Conservation (phyloP, 495 filamentous ascomycete species). For the Symbiotaphrina buchneri region DNA sequence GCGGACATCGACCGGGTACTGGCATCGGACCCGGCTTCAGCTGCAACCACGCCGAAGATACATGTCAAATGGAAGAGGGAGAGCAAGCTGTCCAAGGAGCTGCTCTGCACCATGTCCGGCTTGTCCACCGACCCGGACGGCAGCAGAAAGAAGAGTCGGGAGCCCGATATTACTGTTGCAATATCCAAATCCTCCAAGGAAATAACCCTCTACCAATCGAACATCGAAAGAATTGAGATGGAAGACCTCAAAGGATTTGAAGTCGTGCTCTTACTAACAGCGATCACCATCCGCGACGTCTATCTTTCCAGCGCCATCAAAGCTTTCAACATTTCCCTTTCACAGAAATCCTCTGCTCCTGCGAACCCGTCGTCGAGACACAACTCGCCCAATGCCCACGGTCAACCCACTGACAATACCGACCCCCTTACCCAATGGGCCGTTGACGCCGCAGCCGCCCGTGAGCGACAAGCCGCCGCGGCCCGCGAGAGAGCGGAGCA, state of each 20-base stretch:
- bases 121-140: slow-evolving; percentile 39
- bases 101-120: slow-evolving; percentile 62
- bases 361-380: neutral
- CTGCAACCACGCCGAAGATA: slow-evolving; percentile 53
- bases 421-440: slow-evolving; percentile 31
- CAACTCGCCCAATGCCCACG: neutral
- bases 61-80: slow-evolving; percentile 86
- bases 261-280: slow-evolving; percentile 60
- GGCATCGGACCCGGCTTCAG: slow-evolving; percentile 39
- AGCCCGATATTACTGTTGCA: slow-evolving; percentile 84
- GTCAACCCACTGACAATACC: slow-evolving; percentile 11
- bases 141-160: slow-evolving; percentile 49
- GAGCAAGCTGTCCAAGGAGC: slow-evolving; percentile 61
- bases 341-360: slow-evolving; percentile 10
- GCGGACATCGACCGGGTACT: slow-evolving; percentile 61
- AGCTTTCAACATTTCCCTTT: slow-evolving; percentile 61
- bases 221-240: slow-evolving; percentile 71
- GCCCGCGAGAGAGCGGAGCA: slow-evolving; percentile 28
- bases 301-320: slow-evolving; percentile 38
- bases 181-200: slow-evolving; percentile 47
- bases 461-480: slow-evolving; percentile 29
- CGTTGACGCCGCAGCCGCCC: slow-evolving; percentile 39
- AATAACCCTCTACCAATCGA: slow-evolving; percentile 80
- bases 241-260: slow-evolving; percentile 91
- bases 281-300: slow-evolving; percentile 70